Base-by-base conservation (phyloP, 192 early-diverging fungal genomes). In the Umbelopsis ramanniana region DNA sequence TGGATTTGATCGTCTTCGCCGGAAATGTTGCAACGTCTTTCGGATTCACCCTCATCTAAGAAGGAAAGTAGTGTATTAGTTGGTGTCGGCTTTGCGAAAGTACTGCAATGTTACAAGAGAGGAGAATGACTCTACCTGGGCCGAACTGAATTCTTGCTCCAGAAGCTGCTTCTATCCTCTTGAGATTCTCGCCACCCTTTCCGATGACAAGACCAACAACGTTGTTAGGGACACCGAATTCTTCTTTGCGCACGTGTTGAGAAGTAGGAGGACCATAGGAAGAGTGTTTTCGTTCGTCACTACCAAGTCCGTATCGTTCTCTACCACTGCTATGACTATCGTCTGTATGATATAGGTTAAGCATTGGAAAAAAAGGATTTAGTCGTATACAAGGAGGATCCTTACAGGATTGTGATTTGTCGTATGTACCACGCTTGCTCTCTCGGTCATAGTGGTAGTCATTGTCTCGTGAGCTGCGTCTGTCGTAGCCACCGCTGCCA, bases 171-270 rank as follows among this genome's bases (percentile, higher is more conserved):
- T 95, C 92, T 68, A 96, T 91, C 47, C 85, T 76, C 76, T 92
- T 89, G 71, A 96, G 74, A 80, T 91, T 93, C 52, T 91, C 92
- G 6, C 95, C 95, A 26, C 83, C 83, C 21, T 88, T 82, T 11
- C 95, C 95, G 78, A 96, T 96, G 37, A 96, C 85, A 48, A 93
- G 73, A 5, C 95, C 95, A 11, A 94, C 91, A 66, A 91, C 87
- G 40, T 77, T 81, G 68, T 86, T 78, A 5, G 89, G 87, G 8
- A 93, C 87, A 23, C 63, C 80, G 52, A 91, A 85, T 71, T 90
- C 85, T 71, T 83, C 86, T 45, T 75, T 78, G 38, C 67, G 73
- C 46, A 81, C 63, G 71, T 69, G 70, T 57, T 74, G 40, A 26
- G 72, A 21, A 63, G 80, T 55, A 52, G 82, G 78, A n/a, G 63